Evolutionary conservation across 179 eudicot genomes (phyloP).

Genomic region (Spinacia oleracea): DNA sequence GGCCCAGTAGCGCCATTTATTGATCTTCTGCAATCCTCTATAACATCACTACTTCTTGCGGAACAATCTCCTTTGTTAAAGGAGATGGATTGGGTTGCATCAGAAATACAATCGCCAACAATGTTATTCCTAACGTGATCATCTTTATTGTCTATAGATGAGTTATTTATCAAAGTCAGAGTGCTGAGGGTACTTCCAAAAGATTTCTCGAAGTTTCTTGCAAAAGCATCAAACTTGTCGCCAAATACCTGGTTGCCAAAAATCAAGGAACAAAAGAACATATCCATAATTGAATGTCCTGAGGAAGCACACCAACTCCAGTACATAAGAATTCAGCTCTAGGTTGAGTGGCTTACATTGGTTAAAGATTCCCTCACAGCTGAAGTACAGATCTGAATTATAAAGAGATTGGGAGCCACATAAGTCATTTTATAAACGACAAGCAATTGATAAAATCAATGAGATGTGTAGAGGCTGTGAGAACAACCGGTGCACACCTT

Average conservation of each 20-base stretch:
- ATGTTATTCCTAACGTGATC: conserved; percentile 22
- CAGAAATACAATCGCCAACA: conserved; percentile 26
- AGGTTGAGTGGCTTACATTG: conserved; percentile 58
- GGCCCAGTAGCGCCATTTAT: conserved; percentile 8
- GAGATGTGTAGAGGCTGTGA: not conserved
- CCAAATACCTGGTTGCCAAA: conserved; percentile 64
- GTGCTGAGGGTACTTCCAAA: conserved; percentile 82
- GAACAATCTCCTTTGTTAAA: conserved; percentile 30
- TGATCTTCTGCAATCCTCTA: conserved; percentile 26
- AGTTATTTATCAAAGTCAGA: conserved; percentile 54
- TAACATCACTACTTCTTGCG: conserved; percentile 20
- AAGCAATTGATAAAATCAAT: not conserved
- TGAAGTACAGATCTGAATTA: conserved; percentile 70
- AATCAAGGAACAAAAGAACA: conserved; percentile 23
- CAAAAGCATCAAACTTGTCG: conserved; percentile 72
- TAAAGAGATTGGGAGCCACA: conserved; percentile 5
- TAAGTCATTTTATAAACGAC: no score
- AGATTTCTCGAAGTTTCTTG: conserved; percentile 70
- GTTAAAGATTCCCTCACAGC: conserved; percentile 84
- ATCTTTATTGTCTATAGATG: conserved; percentile 35
- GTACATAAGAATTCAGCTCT: conserved; percentile 16
- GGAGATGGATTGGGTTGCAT: conserved; percentile 23
- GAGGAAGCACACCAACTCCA: conserved; percentile 25
- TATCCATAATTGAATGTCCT: conserved; percentile 12
- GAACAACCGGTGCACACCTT: not conserved